phyloP scores from a whole-genome alignment of 2,329 filamentous ascomycete genomes.

The Rhinocladiella mackenziei region DNA sequence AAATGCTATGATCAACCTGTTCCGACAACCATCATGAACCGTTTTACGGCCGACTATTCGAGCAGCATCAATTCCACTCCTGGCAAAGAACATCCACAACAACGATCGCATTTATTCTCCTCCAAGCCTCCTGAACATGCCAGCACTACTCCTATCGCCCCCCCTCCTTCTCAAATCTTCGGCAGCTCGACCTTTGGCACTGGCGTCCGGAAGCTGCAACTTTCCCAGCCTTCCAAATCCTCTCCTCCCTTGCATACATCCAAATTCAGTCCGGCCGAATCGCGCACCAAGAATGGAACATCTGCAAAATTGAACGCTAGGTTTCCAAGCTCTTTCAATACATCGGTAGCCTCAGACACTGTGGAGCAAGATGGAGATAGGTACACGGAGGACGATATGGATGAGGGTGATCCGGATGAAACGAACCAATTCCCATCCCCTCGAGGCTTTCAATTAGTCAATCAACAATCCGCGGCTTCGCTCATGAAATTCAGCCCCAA shows the following conservation, averaged over 20 bases:
- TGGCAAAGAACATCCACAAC: conserved; percentile 17
- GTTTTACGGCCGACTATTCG: conserved; percentile 29
- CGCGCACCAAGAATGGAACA: conserved; percentile 32
- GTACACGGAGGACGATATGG: conserved; percentile 25
- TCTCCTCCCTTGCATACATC: conserved; percentile 38
- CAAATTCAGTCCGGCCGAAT: conserved; percentile 28
- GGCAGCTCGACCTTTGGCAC: conserved; percentile 48
- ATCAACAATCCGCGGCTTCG: conserved; percentile 16
- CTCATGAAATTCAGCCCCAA: conserved; percentile 40
- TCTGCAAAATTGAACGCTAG: conserved; percentile 11
- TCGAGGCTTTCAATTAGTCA: conserved; percentile 11
- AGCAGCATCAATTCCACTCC: conserved; percentile 28
- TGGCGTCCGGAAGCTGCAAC: conserved; percentile 38
- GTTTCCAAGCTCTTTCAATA: conserved; percentile 16
- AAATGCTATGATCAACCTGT: background rate
- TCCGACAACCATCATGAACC: conserved; percentile 20
- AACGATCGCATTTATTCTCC: conserved; percentile 15
- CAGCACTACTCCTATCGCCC: conserved; percentile 49
- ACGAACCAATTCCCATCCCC: conserved; percentile 19
- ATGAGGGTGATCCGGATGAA: conserved; percentile 40
- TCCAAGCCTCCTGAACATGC: conserved; percentile 23
- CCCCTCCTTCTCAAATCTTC: conserved; percentile 50
- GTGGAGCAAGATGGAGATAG: conserved; percentile 13
- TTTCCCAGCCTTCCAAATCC: conserved; percentile 38
- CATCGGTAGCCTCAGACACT: conserved; percentile 11